Evolutionary conservation across 257 asterid species (phyloP).

Genomic region (Gardenia jasminoides): DNA sequence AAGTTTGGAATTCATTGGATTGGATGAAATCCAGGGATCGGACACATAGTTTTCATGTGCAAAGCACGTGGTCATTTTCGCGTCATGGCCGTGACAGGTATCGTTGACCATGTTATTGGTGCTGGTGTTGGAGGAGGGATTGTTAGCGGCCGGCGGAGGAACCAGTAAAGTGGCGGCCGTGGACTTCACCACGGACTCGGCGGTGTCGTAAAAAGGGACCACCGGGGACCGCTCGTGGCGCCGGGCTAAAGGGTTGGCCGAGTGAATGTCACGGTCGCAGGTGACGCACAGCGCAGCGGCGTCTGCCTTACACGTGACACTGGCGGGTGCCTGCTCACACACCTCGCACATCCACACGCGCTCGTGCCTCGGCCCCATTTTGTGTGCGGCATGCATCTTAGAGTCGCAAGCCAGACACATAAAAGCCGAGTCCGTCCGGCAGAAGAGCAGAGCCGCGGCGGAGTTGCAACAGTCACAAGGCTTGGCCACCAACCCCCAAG

Average conservation of each 20-base stretch:
- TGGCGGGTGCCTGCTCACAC: constrained; percentile 78
- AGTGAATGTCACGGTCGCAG: constrained; percentile 79
- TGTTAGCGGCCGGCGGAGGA: constrained; percentile 8
- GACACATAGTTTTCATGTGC: constrained; percentile 17
- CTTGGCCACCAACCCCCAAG: constrained; percentile 44
- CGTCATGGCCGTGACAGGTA: background rate
- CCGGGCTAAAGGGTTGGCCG: constrained; percentile 71
- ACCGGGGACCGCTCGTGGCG: constrained; percentile 48
- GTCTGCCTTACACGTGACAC: constrained; percentile 71
- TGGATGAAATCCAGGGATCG: constrained; percentile 41
- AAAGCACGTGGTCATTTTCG: constrained; percentile 9
- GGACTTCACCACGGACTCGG: constrained; percentile 53
- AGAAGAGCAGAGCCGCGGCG: constrained; percentile 63
- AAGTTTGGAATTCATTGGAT: constrained; percentile 28
- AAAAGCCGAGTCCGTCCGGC: constrained; percentile 59
- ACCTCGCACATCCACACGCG: constrained; percentile 91
- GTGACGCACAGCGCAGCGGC: constrained; percentile 72
- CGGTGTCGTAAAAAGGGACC: constrained; percentile 65
- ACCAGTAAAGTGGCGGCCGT: constrained; percentile 29
- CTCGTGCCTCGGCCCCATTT: constrained; percentile 32
- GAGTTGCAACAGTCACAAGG: constrained; percentile 71
- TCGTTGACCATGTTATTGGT: background rate
- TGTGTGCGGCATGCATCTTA: constrained; percentile 30
- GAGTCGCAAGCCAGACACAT: constrained; percentile 70
- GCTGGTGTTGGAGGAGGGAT: background rate